A percentile compares a stretch with the other conserved stretches of the same genome.
Evolutionary conservation across 148 eudicot genomes (phyloP).

Genomic region (Diospyros lotus): DNA sequence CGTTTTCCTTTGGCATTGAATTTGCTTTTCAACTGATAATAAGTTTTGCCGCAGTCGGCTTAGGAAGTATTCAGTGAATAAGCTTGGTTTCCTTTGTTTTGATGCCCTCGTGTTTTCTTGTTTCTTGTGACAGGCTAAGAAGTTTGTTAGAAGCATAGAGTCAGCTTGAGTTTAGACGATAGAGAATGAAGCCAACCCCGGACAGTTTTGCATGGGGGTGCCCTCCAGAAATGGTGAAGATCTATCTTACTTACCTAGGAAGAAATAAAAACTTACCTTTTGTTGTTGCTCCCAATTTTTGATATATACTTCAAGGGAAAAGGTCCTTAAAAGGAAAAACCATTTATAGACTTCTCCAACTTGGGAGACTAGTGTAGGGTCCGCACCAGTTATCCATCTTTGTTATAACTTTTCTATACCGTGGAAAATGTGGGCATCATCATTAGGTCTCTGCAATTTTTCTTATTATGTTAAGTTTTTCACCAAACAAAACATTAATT

Average conservation of each 20-base stretch:
- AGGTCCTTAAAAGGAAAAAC: too few species aligned
- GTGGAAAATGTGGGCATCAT: too few species aligned
- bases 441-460: too few species aligned
- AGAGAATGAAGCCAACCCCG: not conserved
- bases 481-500: too few species aligned
- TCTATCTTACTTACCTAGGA: too few species aligned
- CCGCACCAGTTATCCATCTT: too few species aligned
- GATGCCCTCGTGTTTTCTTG: not conserved
- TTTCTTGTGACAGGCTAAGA: slow-evolving; percentile 61
- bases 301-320: not conserved
- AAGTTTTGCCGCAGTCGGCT: not conserved
- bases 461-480: too few species aligned
- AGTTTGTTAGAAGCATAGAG: slow-evolving; percentile 56
- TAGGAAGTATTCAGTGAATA: not conserved
- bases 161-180: slow-evolving; percentile 32
- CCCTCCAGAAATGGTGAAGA: not conserved
- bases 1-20: not conserved
- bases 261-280: not conserved
- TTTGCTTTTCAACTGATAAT: not conserved
- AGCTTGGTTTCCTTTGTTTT: not conserved
- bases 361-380: too few species aligned
- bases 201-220: not conserved
- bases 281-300: slow-evolving; percentile 10
- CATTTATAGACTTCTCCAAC: too few species aligned
- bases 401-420: too few species aligned